A percentile compares a stretch with the other conserved stretches of the same genome.
Evolutionary conservation across 495 filamentous ascomycete genomes (phyloP).

Genomic region (Xylaria curta): DNA sequence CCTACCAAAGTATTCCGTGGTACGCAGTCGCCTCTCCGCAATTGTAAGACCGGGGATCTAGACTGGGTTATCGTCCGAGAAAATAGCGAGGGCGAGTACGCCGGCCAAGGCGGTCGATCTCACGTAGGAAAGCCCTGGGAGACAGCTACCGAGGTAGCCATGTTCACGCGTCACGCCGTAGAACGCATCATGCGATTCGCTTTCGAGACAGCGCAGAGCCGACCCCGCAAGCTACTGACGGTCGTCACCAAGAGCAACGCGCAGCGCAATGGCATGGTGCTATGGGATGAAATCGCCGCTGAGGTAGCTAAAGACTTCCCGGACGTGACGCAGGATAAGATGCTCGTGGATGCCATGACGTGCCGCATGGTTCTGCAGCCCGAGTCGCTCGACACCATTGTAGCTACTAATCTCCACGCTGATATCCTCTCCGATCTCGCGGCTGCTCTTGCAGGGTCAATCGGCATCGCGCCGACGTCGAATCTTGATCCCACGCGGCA

Average conservation of each 20-base stretch:
- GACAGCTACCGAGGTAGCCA: constrained; percentile 58
- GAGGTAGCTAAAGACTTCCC: constrained; percentile 57
- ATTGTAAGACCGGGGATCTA: constrained; percentile 50
- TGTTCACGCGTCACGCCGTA: constrained; percentile 61
- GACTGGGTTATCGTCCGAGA: constrained; percentile 65
- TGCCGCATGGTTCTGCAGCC: constrained; percentile 61
- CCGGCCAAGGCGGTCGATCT: constrained; percentile 61
- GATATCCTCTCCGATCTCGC: constrained; percentile 65
- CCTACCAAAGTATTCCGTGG: constrained; percentile 58
- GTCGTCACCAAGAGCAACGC: constrained; percentile 66
- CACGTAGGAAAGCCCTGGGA: constrained; percentile 60
- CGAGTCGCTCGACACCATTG: constrained; percentile 59
- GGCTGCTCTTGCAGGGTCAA: constrained; percentile 61
- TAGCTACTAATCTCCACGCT: constrained; percentile 62
- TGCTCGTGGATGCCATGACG: constrained; percentile 67
- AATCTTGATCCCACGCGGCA: constrained; percentile 69
- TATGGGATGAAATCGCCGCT: constrained; percentile 63
- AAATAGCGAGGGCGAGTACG: constrained; percentile 65
- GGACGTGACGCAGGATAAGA: constrained; percentile 61
- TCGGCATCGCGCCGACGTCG: constrained; percentile 65
- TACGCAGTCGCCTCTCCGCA: constrained; percentile 55
- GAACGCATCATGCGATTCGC: constrained; percentile 63
- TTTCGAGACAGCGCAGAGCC: constrained; percentile 56
- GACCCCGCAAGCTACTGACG: constrained; percentile 57
- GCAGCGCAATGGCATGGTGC: constrained; percentile 62